Conservation (phyloP, 2,329 filamentous ascomycete species). For the Plectosphaerella sp. region DNA sequence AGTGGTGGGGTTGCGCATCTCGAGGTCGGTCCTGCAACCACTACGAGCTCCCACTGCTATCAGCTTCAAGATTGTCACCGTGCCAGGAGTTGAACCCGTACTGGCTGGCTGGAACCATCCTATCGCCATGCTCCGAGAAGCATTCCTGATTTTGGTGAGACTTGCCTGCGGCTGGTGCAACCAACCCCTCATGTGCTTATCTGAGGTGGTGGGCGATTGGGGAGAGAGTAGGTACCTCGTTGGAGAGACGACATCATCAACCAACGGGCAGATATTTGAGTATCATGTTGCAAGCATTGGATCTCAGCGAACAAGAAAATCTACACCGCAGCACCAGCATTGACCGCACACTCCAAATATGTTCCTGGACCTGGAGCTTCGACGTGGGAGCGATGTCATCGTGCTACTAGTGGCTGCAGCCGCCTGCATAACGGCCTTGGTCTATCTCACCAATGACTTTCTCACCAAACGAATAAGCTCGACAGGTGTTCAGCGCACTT, state of each 20-base stretch:
- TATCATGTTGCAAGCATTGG: too few species aligned
- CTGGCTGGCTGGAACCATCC: too few species aligned
- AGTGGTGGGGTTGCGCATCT: background rate
- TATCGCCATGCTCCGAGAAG: background rate
- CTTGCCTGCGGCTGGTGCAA: too few species aligned
- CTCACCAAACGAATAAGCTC: background rate
- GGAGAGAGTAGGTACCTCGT: too few species aligned
- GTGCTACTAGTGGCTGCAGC: constrained; percentile 2
- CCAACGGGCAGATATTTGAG: too few species aligned
- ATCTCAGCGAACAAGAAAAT: background rate
- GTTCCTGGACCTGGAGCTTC: background rate
- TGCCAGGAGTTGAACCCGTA: too few species aligned
- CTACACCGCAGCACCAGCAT: background rate
- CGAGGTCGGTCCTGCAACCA: too few species aligned
- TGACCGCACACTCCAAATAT: background rate
- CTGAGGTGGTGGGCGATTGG: too few species aligned
- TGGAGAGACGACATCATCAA: too few species aligned
- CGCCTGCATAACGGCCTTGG: background rate
- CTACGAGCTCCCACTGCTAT: too few species aligned
- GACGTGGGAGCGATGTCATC: background rate
- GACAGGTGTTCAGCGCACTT: background rate
- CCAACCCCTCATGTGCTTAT: too few species aligned
- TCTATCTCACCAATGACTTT: constrained; percentile 3
- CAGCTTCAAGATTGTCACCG: too few species aligned
- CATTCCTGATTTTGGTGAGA: background rate